Evolutionary conservation across 192 early-diverging fungal genomes (phyloP).

Genomic region (Piromyces sp.): DNA sequence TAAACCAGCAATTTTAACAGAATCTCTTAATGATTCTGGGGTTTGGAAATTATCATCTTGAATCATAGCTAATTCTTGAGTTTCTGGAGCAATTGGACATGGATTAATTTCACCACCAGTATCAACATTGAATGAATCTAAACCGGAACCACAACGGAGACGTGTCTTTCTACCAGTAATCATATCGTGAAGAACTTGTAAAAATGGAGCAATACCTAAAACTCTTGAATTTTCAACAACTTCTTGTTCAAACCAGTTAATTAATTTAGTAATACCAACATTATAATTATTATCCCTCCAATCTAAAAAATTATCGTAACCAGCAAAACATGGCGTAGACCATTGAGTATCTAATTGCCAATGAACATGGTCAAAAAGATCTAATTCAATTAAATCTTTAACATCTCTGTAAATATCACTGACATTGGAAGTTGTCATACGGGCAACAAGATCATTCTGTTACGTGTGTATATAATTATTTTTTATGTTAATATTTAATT

Average conservation of each 20-base stretch:
- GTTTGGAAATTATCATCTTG: not conserved
- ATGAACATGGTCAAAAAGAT: not conserved
- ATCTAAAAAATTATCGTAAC: not conserved
- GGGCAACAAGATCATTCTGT: not conserved
- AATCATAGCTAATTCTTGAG: not conserved
- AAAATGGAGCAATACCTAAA: not conserved
- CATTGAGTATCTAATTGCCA: not conserved
- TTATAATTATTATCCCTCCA: not conserved
- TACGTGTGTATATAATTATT: no score
- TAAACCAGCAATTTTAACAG: not conserved
- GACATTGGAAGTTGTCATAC: not conserved
- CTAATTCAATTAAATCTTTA: not conserved
- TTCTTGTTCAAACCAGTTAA: not conserved
- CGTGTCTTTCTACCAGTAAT: not conserved
- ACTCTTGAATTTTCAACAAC: not conserved
- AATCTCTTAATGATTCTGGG: not conserved
- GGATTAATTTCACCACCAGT: not conserved
- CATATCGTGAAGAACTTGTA: not conserved
- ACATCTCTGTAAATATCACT: not conserved
- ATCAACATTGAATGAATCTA: not conserved
- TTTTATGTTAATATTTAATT: no score
- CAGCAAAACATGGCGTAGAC: not conserved
- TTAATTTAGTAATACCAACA: not conserved
- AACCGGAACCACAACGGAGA: not conserved
- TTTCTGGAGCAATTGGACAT: not conserved